Evolutionary conservation across 331 rosid species (phyloP), one percentile per base, ranked within the genome.

Genomic region (Quercus tomentella): DNA sequence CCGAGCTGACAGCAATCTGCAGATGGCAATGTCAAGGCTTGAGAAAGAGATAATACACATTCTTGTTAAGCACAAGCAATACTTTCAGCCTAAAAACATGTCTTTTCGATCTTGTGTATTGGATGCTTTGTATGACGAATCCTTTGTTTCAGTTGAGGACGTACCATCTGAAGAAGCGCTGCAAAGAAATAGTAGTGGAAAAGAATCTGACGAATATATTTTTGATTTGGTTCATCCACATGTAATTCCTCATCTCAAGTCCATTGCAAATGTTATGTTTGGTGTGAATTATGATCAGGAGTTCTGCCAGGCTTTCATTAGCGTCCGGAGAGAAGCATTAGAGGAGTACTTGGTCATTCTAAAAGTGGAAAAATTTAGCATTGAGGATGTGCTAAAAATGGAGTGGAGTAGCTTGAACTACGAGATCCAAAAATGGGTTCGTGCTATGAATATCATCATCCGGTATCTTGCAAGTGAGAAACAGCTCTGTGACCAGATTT

Each of bases 201-300:
- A 61, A 37, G 84, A 61, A 35, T 63, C 68, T 0, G 86, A 84
- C 18, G 77, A 82, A 2, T 56, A 73, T 57, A 37, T 37, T 28
- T 73, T 86, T 14, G 87, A 91, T 66, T 72, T 88, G 86, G 84
- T 91, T 79, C 77, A 82, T 80, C 89, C 90, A 10, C 79, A 73
- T 7, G 84, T 75, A 26, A 54, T 87, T 60, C 79, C 87, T 18
- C 85, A 81, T 85, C 90, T 90, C 73, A 89, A 81, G 77, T 79
- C 84, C 75, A 89, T 92, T 55, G 94, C 96, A 49, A 82, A 76
- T 67, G 76, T 22, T 60, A 91, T 91, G 97, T 91, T 89, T 80
- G 74, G 83, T 78, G 88, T 92, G 20, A 87, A 86, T 52, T 89
- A 89, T 79, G 86, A 78, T 35, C 85, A 81, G 25, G 97, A 91